A percentile compares a stretch with the other conserved stretches of the same genome.
These are phyloP conservation scores for Yamadazyma siamensis DNA, from an alignment of 1,139 yeast species.

Conservation along the genomic window DNA sequence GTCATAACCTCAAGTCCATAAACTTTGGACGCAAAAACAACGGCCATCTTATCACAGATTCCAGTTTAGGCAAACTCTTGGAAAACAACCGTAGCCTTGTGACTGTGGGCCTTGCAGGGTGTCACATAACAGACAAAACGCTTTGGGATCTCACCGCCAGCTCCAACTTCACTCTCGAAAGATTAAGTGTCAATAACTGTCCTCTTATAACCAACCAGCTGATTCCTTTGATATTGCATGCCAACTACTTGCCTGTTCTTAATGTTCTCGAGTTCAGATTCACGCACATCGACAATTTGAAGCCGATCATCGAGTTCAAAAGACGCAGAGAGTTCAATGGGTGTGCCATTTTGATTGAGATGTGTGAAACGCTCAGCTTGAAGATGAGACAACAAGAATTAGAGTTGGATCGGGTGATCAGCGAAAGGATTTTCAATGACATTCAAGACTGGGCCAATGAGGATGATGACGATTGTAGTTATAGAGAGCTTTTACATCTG, in stretches of 20 bases:
- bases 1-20: constrained; percentile 52
- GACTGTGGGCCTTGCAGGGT: constrained; percentile 89
- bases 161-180: constrained; percentile 53
- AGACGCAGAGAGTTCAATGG: constrained; percentile 53
- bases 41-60: constrained; percentile 70
- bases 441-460: constrained; percentile 58
- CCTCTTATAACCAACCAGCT: constrained; percentile 60
- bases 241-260: constrained; percentile 53
- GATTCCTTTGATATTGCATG: constrained; percentile 57
- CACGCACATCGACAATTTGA: constrained; percentile 57
- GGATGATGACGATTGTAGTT: constrained; percentile 27
- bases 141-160: constrained; percentile 75
- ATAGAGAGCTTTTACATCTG: constrained; percentile 2
- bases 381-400: constrained; percentile 62
- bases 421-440: constrained; percentile 52
- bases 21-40: constrained; percentile 79
- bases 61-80: constrained; percentile 57
- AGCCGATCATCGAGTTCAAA: constrained; percentile 66
- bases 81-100: constrained; percentile 50
- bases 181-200: constrained; percentile 81
- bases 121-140: constrained; percentile 69
- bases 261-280: constrained; percentile 78
- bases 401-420: constrained; percentile 53
- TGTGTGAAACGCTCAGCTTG: constrained; percentile 65
- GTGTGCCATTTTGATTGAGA: constrained; percentile 63